Conservation (phyloP, 805 yeast species). For the Metschnikowia koreensis region DNA sequence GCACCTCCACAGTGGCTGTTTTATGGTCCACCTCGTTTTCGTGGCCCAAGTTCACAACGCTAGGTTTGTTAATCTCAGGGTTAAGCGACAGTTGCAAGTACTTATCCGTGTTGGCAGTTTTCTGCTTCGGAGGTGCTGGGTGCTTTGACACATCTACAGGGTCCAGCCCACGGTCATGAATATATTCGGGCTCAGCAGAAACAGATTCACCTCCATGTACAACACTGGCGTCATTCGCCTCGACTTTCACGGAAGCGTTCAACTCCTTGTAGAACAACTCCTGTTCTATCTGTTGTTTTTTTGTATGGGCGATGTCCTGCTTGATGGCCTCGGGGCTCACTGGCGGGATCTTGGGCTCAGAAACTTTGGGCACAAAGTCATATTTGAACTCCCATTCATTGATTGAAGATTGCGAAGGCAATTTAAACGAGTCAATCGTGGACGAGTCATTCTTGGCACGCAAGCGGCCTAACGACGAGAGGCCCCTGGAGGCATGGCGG, state of each 20-base stretch:
- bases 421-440: slow-evolving; percentile 54
- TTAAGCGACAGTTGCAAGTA: slow-evolving; percentile 42
- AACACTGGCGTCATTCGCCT: slow-evolving; percentile 41
- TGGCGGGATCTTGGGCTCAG: slow-evolving; percentile 44
- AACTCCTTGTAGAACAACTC: slow-evolving; percentile 37
- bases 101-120: slow-evolving; percentile 38
- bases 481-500: slow-evolving; percentile 19
- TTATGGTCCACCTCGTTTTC: slow-evolving; percentile 38
- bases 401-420: slow-evolving; percentile 47
- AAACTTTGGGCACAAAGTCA: slow-evolving; percentile 42
- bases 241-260: slow-evolving; percentile 40
- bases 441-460: slow-evolving; percentile 56
- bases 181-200: slow-evolving; percentile 35
- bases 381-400: slow-evolving; percentile 51
- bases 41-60: slow-evolving; percentile 34
- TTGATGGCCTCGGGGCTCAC: slow-evolving; percentile 48
- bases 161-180: slow-evolving; percentile 36
- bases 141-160: slow-evolving; percentile 33
- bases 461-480: slow-evolving; percentile 3
- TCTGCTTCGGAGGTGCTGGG: slow-evolving; percentile 17
- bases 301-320: slow-evolving; percentile 47
- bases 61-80: slow-evolving; percentile 38
- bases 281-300: slow-evolving; percentile 35
- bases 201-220: slow-evolving; percentile 45
- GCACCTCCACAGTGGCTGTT: slow-evolving; percentile 28